phyloP scores from a whole-genome alignment of 2,329 filamentous ascomycete species.

The Aspergillus sp. region DNA sequence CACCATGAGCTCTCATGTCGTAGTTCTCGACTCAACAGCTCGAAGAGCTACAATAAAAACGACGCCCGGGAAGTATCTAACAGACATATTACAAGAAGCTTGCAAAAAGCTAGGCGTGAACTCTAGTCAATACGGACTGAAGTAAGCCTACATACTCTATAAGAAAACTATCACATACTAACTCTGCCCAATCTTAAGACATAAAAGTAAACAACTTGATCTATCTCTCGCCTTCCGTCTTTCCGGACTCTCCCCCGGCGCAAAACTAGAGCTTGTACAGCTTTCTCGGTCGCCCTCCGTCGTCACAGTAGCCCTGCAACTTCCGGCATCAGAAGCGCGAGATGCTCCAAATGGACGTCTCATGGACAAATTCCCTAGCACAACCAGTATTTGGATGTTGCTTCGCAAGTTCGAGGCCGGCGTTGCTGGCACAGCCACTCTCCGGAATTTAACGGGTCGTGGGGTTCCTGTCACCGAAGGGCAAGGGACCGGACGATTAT shows the following conservation, averaged over 20 bases:
- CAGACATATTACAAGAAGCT: conserved; percentile 83
- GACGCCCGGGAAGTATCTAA: conserved; percentile 74
- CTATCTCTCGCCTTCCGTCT: conserved; percentile 81
- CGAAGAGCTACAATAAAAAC: conserved; percentile 81
- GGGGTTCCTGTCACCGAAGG: conserved; percentile 63
- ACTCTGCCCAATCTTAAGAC: conserved; percentile 46
- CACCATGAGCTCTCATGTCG: conserved; percentile 80
- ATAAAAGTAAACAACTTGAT: conserved; percentile 83
- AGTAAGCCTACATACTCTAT: conserved; percentile 54
- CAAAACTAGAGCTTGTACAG: conserved; percentile 88
- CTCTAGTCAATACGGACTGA: conserved; percentile 74
- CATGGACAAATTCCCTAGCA: conserved; percentile 82
- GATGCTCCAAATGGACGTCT: conserved; percentile 66
- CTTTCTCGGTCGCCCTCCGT: conserved; percentile 81
- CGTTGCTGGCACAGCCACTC: conserved; percentile 59
- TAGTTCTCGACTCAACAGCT: conserved; percentile 79
- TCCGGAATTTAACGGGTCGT: conserved; percentile 79
- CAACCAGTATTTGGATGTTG: conserved; percentile 84
- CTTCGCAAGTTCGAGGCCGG: conserved; percentile 86
- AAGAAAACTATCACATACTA: not conserved
- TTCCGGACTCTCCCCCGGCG: conserved; percentile 77
- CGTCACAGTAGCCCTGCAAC: conserved; percentile 84
- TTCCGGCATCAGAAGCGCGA: conserved; percentile 69
- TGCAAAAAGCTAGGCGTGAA: conserved; percentile 77
- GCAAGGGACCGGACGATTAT: conserved; percentile 69